Base-by-base conservation (phyloP, 2,329 filamentous ascomycete species). In the Thielaviopsis euricoi region DNA sequence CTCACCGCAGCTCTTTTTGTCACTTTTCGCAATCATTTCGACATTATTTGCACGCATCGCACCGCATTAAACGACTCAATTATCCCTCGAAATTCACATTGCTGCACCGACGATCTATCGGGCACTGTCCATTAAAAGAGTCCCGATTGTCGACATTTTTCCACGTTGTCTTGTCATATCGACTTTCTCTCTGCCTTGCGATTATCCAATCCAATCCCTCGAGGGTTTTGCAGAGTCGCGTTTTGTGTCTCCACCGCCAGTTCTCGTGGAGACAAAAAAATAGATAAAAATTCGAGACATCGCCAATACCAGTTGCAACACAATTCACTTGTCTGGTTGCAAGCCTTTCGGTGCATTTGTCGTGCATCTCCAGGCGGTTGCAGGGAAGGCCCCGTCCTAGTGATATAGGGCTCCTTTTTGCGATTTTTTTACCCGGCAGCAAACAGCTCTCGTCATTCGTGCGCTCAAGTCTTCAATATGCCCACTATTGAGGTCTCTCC, bases 401-500 rank as follows among this genome's bases (percentile, higher is more conserved):
- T 15, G n/a, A 23, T n/a, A 33, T 1, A 53, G 6, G 7, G 17
- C 23, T 40, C 6, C 37, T 22, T 22, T 53, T 37, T 22, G 19
- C 52, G 13, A 53, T 15, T 22, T 55, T 49, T 49, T 46, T 23
- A 15, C 6, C 19, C 33, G 22, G 17, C 26, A n/a, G 15, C 53
- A 21, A 15, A 17, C 33, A n/a, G n/a, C 25, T 26, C 43, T 25
- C 23, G 22, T 21, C 26, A 49, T 53, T 19, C 40, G 23, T 46
- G 49, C 33, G 40, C 10, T 22, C 15, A 53, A 26, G 26, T 15
- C 29, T 57, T 56, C 59, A 75, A 65, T 49, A 83, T 83, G 80
- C 80, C 80, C 52, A 82, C 77, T 23, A 70, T 73, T 57, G 79
- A 80, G 62, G 76, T 83, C 58, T 72, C 71, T 48, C 73, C 76